Conservation (phyloP, 1,284 basidiomycete genomes). For the Amylostereum areolatum region DNA sequence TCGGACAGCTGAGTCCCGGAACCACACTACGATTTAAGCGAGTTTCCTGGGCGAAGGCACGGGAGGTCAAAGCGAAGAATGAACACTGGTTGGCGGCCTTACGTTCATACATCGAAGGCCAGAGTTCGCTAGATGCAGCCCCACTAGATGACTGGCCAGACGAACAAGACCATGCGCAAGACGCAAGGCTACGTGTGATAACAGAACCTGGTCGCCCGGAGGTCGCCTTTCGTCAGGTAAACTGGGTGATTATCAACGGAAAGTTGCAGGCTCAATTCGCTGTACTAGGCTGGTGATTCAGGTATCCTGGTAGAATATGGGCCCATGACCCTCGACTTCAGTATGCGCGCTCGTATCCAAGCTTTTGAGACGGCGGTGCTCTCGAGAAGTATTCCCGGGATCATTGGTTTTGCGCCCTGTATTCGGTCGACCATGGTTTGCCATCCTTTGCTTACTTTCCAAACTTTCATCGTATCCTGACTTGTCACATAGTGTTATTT, state of each 20-base stretch:
- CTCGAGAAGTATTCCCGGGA: conserved; percentile 26
- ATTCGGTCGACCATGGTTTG: conserved; percentile 52
- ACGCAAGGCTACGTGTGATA: conserved; percentile 28
- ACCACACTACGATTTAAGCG: conserved; percentile 43
- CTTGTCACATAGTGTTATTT: conserved; percentile 38
- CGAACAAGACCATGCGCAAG: conserved; percentile 8
- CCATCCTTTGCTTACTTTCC: background rate
- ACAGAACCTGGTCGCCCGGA: conserved; percentile 17
- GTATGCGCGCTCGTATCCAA: conserved; percentile 48
- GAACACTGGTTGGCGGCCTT: conserved; percentile 27
- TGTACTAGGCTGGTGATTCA: conserved; percentile 45
- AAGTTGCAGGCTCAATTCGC: background rate
- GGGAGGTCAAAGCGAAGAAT: conserved; percentile 18
- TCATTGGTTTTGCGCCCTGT: conserved; percentile 45
- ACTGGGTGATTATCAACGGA: background rate
- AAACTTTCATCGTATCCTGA: background rate
- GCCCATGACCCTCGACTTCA: conserved; percentile 41
- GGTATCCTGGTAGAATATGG: conserved; percentile 59
- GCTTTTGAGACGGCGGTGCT: conserved; percentile 42
- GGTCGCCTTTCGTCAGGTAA: conserved; percentile 41
- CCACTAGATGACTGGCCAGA: too few relatives aligned
- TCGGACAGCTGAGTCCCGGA: conserved; percentile 56
- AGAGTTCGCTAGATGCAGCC: background rate
- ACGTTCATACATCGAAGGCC: conserved; percentile 2
- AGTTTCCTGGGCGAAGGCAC: conserved; percentile 36